Evolutionary conservation across 768 basidiomycete genomes (phyloP).

Genomic region (Rhizopogon sp.): DNA sequence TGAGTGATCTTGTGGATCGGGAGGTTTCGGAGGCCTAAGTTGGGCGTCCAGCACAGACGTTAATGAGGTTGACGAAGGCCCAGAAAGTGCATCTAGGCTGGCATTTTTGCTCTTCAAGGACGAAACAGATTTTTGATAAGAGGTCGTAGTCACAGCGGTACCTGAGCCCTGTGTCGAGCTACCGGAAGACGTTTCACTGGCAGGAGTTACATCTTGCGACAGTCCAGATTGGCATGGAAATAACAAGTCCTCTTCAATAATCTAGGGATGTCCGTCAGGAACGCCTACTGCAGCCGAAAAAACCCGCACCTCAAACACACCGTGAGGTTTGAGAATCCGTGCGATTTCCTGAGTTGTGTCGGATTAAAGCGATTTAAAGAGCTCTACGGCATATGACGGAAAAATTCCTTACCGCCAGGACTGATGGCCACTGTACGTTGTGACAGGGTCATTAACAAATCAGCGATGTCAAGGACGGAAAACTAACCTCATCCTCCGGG

Average conservation of each 20-base stretch:
- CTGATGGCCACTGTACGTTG: constrained; percentile 50
- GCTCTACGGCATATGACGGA: constrained; percentile 10
- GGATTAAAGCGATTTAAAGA: constrained; percentile 7
- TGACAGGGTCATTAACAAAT: constrained; percentile 12
- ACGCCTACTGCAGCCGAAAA: constrained; percentile 3
- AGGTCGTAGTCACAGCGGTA: constrained; percentile 17
- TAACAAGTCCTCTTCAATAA: constrained; percentile 70
- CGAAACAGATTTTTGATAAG: constrained; percentile 19
- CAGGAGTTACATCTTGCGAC: constrained; percentile 1
- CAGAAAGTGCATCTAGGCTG: constrained; percentile 8
- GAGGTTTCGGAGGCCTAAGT: constrained; percentile 12
- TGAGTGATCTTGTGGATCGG: constrained; percentile 57
- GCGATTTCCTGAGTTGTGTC: constrained; percentile 49
- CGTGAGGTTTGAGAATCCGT: constrained; percentile 60
- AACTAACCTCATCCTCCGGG: constrained; percentile 64
- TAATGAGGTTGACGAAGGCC: constrained; percentile 17
- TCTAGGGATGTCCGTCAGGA: constrained; percentile 29
- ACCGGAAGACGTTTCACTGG: constrained; percentile 12
- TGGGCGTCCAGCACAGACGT: constrained; percentile 12
- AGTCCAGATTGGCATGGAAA: constrained; percentile 47
- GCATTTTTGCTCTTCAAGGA: constrained; percentile 11
- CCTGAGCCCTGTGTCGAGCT: constrained; percentile 23
- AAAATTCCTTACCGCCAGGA: constrained; percentile 48
- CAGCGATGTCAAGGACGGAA: not conserved
- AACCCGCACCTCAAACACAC: constrained; percentile 53